Conservation (phyloP, 2,329 filamentous ascomycete species). For the Cladosporium sphaerospermum region DNA sequence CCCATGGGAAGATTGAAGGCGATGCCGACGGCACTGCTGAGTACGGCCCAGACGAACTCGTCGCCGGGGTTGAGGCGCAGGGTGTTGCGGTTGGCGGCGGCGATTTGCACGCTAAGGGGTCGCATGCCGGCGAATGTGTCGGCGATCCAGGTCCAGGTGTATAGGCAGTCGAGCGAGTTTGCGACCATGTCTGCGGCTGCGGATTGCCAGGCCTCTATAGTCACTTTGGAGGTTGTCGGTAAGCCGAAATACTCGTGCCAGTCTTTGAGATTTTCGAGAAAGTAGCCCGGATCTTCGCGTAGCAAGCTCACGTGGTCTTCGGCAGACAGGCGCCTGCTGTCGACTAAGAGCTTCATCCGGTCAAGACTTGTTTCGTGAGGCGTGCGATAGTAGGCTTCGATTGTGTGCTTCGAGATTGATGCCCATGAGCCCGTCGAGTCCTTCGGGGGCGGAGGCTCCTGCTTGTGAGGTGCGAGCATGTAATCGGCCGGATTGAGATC, state of each 20-base stretch:
- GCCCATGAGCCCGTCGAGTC: background rate
- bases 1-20: slow-evolving; percentile 11
- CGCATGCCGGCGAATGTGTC: slow-evolving; percentile 15
- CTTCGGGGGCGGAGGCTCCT: slow-evolving; percentile 10
- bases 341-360: slow-evolving; percentile 40
- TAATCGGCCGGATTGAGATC: slow-evolving; percentile 36
- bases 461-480: slow-evolving; percentile 13
- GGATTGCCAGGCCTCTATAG: background rate
- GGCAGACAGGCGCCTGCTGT: slow-evolving; percentile 36
- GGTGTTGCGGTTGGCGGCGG: slow-evolving; percentile 32
- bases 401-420: slow-evolving; percentile 18
- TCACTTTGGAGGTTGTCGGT: slow-evolving; percentile 20
- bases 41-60: slow-evolving; percentile 36
- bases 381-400: slow-evolving; percentile 49
- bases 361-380: slow-evolving; percentile 44
- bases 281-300: slow-evolving; percentile 55
- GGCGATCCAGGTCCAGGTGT: slow-evolving; percentile 12
- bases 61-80: slow-evolving; percentile 31
- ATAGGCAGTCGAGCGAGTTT: background rate
- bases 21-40: slow-evolving; percentile 25
- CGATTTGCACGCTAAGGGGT: slow-evolving; percentile 33
- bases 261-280: slow-evolving; percentile 40
- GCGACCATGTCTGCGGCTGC: background rate
- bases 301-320: slow-evolving; percentile 52
- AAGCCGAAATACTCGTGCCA: slow-evolving; percentile 41